phyloP scores from a whole-genome alignment of 1,284 basidiomycete genomes.

The Kwoniella shivajii region DNA sequence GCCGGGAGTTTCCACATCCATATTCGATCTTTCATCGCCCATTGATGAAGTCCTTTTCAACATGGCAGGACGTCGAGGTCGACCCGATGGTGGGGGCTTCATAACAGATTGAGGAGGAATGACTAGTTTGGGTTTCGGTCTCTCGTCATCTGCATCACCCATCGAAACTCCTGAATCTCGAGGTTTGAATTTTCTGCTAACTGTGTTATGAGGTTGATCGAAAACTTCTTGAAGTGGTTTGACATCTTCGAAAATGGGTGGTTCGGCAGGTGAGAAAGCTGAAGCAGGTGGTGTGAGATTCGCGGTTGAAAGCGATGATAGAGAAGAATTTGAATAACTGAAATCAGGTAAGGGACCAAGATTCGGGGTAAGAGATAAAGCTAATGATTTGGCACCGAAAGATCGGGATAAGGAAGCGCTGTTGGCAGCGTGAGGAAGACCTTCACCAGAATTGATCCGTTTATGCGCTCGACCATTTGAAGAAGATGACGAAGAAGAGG shows the following conservation, averaged over 20 bases:
- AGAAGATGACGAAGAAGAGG: conserved; percentile 1
- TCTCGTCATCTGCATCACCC: conserved; percentile 28
- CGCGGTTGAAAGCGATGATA: conserved; percentile 39
- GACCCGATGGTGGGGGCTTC: conserved; percentile 10
- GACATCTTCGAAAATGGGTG: conserved; percentile 52
- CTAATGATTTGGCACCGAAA: conserved; percentile 51
- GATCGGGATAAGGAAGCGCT: conserved; percentile 46
- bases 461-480: conserved; percentile 29
- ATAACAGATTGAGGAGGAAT: conserved; percentile 18
- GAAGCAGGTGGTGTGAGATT: conserved; percentile 41
- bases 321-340: conserved; percentile 44
- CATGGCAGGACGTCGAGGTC: conserved; percentile 36
- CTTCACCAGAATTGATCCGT: conserved; percentile 35
- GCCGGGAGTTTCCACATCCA: conserved; percentile 43
- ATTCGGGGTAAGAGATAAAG: conserved; percentile 38
- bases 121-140: conserved; percentile 6
- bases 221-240: conserved; percentile 55
- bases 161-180: conserved; percentile 50
- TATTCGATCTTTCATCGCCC: conserved; percentile 32
- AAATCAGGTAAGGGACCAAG: conserved; percentile 40
- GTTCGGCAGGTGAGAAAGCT: conserved; percentile 40
- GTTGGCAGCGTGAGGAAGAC: conserved; percentile 7
- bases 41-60: conserved; percentile 45
- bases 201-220: conserved; percentile 36
- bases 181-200: conserved; percentile 53